phyloP scores from a whole-genome alignment of 2,329 filamentous ascomycete genomes.

The Penicillium capsulatum region DNA sequence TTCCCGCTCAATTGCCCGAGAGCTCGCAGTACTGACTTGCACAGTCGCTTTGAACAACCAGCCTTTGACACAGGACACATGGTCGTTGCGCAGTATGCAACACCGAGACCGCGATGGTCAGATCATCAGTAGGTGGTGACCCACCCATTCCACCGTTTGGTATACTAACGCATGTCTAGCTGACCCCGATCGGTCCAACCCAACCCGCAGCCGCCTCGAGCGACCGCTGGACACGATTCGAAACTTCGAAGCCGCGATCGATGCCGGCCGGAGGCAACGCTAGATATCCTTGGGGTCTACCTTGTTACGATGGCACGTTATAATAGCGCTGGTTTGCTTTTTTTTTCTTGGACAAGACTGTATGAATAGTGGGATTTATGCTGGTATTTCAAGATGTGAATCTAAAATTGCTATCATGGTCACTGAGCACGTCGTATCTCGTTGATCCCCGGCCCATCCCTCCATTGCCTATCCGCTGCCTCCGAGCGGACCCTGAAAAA shows the following conservation, averaged over 20 bases:
- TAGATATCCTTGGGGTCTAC: conserved; percentile 10
- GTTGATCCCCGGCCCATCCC: too few species aligned
- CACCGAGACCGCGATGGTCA: conserved; percentile 76
- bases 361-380: too few species aligned
- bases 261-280: conserved; percentile 55
- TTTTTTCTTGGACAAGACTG: too few species aligned
- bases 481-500: too few species aligned
- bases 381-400: too few species aligned
- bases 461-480: too few species aligned
- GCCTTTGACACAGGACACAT: conserved; percentile 37
- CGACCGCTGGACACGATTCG: conserved; percentile 87
- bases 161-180: conserved; percentile 49
- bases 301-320: background rate
- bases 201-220: conserved; percentile 80
- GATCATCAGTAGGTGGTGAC: conserved; percentile 61
- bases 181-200: conserved; percentile 86
- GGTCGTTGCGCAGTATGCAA: conserved; percentile 67
- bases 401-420: too few species aligned
- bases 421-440: too few species aligned
- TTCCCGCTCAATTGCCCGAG: background rate
- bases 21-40: conserved; percentile 2
- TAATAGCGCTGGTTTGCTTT: too few species aligned
- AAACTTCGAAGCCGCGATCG: conserved; percentile 83
- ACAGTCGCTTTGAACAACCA: conserved; percentile 23
- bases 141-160: background rate